Percentiles rank a stretch among this genome's conserved stretches.
These are phyloP conservation scores for Phytophthora brassicae DNA, from an alignment of 352 stramenopile genomes.

Conservation along the genomic window DNA sequence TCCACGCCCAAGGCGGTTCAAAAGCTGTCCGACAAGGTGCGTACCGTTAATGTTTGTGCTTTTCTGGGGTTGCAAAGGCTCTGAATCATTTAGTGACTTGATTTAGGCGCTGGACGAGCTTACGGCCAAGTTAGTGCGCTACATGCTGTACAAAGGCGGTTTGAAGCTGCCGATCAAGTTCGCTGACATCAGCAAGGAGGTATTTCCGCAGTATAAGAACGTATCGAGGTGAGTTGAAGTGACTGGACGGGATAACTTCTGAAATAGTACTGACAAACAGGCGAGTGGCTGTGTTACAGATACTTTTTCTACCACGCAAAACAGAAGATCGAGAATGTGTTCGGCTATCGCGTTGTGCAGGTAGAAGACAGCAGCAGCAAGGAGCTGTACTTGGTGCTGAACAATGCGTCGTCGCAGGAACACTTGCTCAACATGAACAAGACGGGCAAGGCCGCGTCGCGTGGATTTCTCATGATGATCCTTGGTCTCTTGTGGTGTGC, in stretches of 20 bases:
- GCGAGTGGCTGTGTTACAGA: conserved; percentile 24
- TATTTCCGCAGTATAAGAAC: conserved; percentile 82
- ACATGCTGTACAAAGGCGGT: conserved; percentile 84
- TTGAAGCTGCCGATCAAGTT: conserved; percentile 82
- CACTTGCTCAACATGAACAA: conserved; percentile 80
- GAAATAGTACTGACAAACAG: not conserved
- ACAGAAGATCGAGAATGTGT: conserved; percentile 72
- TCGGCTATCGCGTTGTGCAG: conserved; percentile 73
- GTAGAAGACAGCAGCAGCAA: conserved; percentile 68
- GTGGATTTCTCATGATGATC: conserved; percentile 82
- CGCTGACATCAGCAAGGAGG: conserved; percentile 80
- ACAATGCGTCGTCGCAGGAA: conserved; percentile 66
- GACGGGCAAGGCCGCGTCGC: conserved; percentile 54
- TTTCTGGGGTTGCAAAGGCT: not conserved
- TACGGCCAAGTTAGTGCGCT: conserved; percentile 75
- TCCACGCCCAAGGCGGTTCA: conserved; percentile 45
- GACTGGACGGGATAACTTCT: too few relatives aligned
- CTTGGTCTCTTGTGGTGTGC: conserved; percentile 84
- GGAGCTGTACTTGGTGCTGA: conserved; percentile 82
- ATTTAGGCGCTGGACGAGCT: conserved; percentile 67
- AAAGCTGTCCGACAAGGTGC: conserved; percentile 57
- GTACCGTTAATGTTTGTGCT: not conserved
- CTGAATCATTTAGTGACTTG: conserved; percentile 3
- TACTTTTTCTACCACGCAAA: conserved; percentile 83
- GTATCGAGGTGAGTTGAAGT: conserved; percentile 47